Base-by-base conservation (phyloP, 805 yeast species). In the Priceomyces carsonii region DNA sequence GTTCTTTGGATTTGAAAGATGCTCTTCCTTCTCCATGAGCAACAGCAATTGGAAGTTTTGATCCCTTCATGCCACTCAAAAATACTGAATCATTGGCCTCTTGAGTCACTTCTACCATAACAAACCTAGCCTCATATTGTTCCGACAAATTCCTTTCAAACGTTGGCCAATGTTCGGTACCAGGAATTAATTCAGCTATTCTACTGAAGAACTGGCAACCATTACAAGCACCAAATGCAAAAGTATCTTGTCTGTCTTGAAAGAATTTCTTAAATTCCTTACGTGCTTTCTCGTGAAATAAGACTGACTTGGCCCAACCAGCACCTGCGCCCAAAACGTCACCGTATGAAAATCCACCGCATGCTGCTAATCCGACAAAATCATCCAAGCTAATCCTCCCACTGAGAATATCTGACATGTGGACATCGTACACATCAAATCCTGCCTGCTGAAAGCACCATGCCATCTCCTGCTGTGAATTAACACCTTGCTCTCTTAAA, bases 21-120 rank as follows among this genome's bases (percentile, higher is more conserved):
- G 97, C 98, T 51, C 87, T 78, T 53, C 99, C 99, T 69, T 93
- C 99, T 50, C 99, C 99, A 58, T 93, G 99, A 3, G 99, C 99
- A 48, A 93, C 98, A 14, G 95, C 96, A 64, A 93, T 88, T 35
- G 99, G 99, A 53, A 93, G 64, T 52, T 80, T 79, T 6, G 97
- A 87, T n/a, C 96, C 95, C 53, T 80, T 75, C 98, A 93, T 89
- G 35, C 85, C 87, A 39, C 83, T 76, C 50, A 90, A 77, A 75
- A 93, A 91, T 36, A 93, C 79, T 18, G 69, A 65, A 38, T 75
- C 75, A 36, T 69, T 68, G 40, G 74, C 71, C 32, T 77, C 82
- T 30, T 55, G 57, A 26, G 72, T 72, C 32, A 90, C 70, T 61
- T 91, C 95, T 36, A 90, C 87, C 82, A 90, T 85, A 40, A 82